Evolutionary conservation across 179 eudicot species (phyloP).

Genomic region (Vitellaria paradoxa): DNA sequence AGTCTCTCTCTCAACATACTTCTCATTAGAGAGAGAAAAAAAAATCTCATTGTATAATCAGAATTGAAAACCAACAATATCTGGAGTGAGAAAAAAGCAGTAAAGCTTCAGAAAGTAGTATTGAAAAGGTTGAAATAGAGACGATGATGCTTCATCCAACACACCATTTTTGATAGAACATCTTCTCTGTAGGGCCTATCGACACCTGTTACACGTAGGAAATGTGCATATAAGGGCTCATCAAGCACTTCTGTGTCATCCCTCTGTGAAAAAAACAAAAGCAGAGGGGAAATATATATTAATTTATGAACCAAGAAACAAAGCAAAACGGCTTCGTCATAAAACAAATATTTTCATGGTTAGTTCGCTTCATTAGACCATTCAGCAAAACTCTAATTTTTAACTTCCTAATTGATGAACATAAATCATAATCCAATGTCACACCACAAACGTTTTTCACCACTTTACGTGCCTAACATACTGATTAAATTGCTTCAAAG

Average conservation of each 20-base stretch:
- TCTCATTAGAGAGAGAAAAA: not conserved
- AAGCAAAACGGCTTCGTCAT: not conserved
- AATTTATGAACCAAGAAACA: not conserved
- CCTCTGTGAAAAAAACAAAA: conserved; percentile 43
- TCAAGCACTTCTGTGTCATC: conserved; percentile 93
- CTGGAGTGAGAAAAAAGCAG: not conserved
- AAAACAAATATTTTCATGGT: not conserved
- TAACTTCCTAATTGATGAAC: not conserved
- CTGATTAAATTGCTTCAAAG: not conserved
- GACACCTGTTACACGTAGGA: conserved; percentile 60
- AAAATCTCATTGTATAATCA: not conserved
- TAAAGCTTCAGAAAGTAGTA: not conserved
- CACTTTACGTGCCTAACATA: not conserved
- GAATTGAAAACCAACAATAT: not conserved
- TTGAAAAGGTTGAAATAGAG: not conserved
- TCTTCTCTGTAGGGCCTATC: conserved; percentile 74
- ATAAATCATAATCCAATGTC: not conserved
- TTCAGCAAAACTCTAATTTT: not conserved
- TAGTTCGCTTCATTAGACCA: not conserved
- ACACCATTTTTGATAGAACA: conserved; percentile 70
- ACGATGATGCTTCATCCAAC: conserved; percentile 13
- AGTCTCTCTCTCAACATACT: not conserved
- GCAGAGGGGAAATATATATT: not conserved
- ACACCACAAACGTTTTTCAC: not conserved
- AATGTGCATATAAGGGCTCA: conserved; percentile 87